Evolutionary conservation across 2,329 filamentous ascomycete genomes (phyloP), one percentile per base, ranked within the genome.

Genomic region (Apiospora aurea): DNA sequence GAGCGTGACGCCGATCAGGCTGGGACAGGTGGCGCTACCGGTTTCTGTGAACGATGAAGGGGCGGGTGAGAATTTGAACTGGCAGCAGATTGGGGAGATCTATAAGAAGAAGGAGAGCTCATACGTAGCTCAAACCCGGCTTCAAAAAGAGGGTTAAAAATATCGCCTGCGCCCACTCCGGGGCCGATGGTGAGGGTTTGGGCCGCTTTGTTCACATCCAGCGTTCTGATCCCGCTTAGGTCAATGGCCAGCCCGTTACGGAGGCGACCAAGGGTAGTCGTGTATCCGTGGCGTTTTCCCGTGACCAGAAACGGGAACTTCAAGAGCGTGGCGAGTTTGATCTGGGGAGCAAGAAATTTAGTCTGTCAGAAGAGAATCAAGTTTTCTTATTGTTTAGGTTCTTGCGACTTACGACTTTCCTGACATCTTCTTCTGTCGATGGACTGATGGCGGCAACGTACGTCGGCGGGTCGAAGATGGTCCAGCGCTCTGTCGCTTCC

Each of bases 221-320:
- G 13, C n/a, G 24, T 4, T 14, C 21, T 21, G 11, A 66, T 14
- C 8, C 29, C 16, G 61, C 61, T 38, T 1, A 66, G 61, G 8
- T 66, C 61, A 18, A 66, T 66, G 61, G 24, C 34, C 11, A 66
- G 24, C 2, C 79, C 81, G 69, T 76, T 74, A 2, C 76, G 67
- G 0, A 82, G 46, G 0, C 69, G 69, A 8, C 74, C 77, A 1
- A 81, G 71, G 6, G 78, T 78, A 0, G 71, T 77, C 0, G 75
- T 74, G 71, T 76, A 81, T 29, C 61, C 61, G 16, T 66, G 61
- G 29, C 61, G 24, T 11, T 24, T 24, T 41, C 61, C 61, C n/a
- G 61, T 66, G 21, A 21, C 61, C 13, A 66, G 26, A 11, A 66
- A 41, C 8, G 61, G 61, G 14, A 80, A 77, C 5, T 75, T 74